Evolutionary conservation across 78 protist species (phyloP).

Genomic region (Bodo saltans): DNA sequence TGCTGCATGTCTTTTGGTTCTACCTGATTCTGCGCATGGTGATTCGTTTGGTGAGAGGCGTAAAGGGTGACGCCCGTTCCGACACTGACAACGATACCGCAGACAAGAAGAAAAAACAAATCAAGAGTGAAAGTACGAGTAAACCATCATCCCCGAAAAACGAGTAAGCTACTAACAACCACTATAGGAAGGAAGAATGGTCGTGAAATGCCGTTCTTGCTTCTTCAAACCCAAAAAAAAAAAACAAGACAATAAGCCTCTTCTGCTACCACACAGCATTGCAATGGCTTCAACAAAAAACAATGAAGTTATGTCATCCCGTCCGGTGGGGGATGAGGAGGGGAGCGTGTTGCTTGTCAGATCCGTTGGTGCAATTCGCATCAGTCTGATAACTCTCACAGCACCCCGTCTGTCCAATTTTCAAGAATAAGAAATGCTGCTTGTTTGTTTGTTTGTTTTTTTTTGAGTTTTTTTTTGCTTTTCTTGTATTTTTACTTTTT

Average conservation of each 20-base stretch:
- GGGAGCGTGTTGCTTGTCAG: not conserved
- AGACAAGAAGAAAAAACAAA: not conserved
- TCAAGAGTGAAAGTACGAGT: not conserved
- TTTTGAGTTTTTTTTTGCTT: not conserved
- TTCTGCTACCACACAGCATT: too few relatives aligned
- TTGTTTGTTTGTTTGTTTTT: not conserved
- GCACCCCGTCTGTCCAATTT: too few relatives aligned
- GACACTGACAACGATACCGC: not conserved
- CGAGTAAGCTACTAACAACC: not conserved
- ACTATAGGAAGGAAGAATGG: not conserved
- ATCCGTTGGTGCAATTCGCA: not conserved
- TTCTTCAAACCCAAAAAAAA: not conserved
- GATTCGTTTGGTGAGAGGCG: not conserved
- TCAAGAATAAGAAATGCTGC: too few relatives aligned
- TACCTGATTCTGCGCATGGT: not conserved
- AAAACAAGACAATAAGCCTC: conserved; percentile 15
- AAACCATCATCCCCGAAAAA: too few relatives aligned
- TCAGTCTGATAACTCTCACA: not conserved
- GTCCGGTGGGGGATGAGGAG: not conserved
- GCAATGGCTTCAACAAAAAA: not conserved
- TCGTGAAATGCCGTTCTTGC: not conserved
- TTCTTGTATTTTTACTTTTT: conserved; percentile 7
- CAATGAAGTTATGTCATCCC: not conserved
- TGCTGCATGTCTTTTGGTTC: not conserved
- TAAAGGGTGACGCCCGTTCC: not conserved